These are phyloP conservation scores for Pleurotus cornucopiae DNA, from an alignment of 768 basidiomycete genomes.

Conservation along the genomic window DNA sequence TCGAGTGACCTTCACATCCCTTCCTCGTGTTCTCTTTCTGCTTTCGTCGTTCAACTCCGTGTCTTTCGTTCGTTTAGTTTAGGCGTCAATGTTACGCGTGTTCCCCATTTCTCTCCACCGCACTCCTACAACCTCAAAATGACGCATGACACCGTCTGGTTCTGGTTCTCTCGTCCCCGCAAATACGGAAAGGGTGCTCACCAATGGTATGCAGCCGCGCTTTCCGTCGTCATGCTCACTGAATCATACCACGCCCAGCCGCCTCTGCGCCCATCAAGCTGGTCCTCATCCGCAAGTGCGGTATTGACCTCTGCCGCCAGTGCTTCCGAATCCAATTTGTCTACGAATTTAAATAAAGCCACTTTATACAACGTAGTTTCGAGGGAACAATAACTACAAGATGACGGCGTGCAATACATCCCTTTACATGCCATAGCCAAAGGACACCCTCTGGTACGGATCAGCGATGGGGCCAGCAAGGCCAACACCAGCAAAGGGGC, in stretches of 20 bases:
- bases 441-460: conserved; percentile 71
- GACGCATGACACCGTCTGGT: conserved; percentile 96
- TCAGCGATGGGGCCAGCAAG: conserved; percentile 56
- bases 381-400: conserved; percentile 62
- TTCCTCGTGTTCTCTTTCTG: too few relatives aligned
- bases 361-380: conserved; percentile 49
- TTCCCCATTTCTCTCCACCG: conserved; percentile 5
- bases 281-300: conserved; percentile 96
- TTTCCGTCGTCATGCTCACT: not conserved
- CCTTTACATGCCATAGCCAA: conserved; percentile 77
- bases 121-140: conserved; percentile 44
- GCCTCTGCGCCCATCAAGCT: conserved; percentile 94
- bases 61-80: too few relatives aligned
- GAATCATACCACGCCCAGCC: conserved; percentile 43
- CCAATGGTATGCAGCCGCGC: conserved; percentile 64
- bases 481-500: conserved; percentile 52
- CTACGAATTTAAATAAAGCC: conserved; percentile 18
- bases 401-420: conserved; percentile 52
- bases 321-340: conserved; percentile 66
- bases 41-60: too few relatives aligned
- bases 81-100: too few relatives aligned
- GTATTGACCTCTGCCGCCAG: conserved; percentile 95
- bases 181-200: conserved; percentile 95
- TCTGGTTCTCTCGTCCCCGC: conserved; percentile 84
- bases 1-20: too few relatives aligned